A percentile compares a stretch with the other conserved stretches of the same genome.
Evolutionary conservation across 2,329 filamentous ascomycete genomes (phyloP).

Genomic region (Catunica adiposa): DNA sequence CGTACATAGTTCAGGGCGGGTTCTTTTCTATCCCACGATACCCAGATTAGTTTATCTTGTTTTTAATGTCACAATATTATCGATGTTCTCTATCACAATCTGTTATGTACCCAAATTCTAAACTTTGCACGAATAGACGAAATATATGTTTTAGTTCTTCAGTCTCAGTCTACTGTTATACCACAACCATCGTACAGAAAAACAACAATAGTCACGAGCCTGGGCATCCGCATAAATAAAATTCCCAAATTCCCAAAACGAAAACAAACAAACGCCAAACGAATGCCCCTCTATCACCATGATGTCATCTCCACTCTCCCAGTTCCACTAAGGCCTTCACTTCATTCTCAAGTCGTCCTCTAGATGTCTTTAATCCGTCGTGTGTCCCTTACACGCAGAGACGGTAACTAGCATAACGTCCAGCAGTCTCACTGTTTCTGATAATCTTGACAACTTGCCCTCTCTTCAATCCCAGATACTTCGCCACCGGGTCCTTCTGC

Average conservation of each 20-base stretch:
- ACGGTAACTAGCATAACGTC: constrained; percentile 89
- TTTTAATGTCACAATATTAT: no score
- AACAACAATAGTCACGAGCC: background rate
- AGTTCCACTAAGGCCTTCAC: background rate
- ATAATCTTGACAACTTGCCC: constrained; percentile 99
- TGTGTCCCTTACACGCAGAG: constrained; percentile 37
- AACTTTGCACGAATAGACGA: background rate
- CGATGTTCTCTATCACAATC: no score
- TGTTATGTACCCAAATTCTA: no score
- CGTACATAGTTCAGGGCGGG: background rate
- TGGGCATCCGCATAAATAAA: constrained; percentile 2
- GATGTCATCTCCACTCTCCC: no score
- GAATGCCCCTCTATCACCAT: constrained; percentile 6
- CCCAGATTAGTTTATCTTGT: background rate
- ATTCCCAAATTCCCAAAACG: constrained; percentile 3
- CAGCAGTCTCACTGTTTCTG: constrained; percentile 83
- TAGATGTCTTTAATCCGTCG: no score
- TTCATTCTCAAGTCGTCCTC: no score
- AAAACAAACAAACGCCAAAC: constrained; percentile 12
- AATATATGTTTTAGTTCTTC: background rate
- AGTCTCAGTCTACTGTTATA: background rate
- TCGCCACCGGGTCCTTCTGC: constrained; percentile 78
- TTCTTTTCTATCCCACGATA: background rate
- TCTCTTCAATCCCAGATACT: constrained; percentile 76
- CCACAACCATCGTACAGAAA: background rate